phyloP scores from a whole-genome alignment of 495 filamentous ascomycete species.

The Penicillium waksmanii region DNA sequence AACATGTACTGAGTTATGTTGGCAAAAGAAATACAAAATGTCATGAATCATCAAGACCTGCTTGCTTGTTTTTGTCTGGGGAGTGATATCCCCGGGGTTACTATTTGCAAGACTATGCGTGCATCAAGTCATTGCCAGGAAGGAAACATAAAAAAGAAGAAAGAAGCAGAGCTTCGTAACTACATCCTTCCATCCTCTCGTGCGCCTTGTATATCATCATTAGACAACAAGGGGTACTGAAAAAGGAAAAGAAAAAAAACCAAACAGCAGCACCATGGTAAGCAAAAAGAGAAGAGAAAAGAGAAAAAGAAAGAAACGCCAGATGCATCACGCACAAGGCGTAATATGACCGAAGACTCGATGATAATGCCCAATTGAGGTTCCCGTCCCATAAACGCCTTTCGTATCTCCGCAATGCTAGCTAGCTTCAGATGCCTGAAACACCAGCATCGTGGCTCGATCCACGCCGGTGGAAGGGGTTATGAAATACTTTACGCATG shows the following conservation, averaged over 20 bases:
- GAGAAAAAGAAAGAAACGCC: slow-evolving; percentile 7
- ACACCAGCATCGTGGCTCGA: slow-evolving; percentile 34
- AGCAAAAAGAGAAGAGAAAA: not conserved
- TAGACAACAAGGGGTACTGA: slow-evolving; percentile 14
- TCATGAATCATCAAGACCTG: slow-evolving; percentile 21
- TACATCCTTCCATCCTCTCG: not conserved
- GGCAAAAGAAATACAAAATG: not conserved
- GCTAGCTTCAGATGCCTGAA: slow-evolving; percentile 11
- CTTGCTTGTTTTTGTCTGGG: slow-evolving; percentile 10
- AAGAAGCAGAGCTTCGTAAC: slow-evolving; percentile 4
- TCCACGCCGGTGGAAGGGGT: slow-evolving; percentile 48
- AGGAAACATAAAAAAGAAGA: slow-evolving; percentile 1
- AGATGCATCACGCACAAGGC: slow-evolving; percentile 10
- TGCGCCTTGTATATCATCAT: slow-evolving; percentile 6
- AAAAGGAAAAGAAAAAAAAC: slow-evolving; percentile 5
- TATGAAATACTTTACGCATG: slow-evolving; percentile 50
- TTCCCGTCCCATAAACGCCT: slow-evolving; percentile 5
- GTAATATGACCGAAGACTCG: not conserved
- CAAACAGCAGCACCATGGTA: not conserved
- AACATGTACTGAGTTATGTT: not conserved
- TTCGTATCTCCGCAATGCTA: not conserved
- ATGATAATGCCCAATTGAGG: slow-evolving; percentile 10
- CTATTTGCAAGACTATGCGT: slow-evolving; percentile 15
- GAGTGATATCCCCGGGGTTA: not conserved
- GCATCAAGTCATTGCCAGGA: not conserved